These are phyloP conservation scores for Malassezia sp. DNA, from an alignment of 1,284 basidiomycete species.

Conservation along the genomic window DNA sequence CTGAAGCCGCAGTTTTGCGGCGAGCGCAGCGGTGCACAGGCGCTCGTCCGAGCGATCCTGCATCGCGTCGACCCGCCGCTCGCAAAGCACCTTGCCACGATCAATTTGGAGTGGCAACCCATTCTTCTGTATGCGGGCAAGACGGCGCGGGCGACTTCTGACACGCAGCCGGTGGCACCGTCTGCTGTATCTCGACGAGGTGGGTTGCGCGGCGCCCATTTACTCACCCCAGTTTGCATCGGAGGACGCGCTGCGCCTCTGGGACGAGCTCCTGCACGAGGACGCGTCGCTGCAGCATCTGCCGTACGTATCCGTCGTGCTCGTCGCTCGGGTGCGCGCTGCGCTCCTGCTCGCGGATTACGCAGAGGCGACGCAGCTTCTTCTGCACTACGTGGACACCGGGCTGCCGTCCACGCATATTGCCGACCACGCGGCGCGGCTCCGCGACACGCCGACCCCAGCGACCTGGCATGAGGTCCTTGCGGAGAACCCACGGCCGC, in stretches of 20 bases:
- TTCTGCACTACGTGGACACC: conserved; percentile 22
- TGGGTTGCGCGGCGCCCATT: not conserved
- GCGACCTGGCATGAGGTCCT: no score
- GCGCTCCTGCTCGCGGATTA: conserved; percentile 31
- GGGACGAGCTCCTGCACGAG: conserved; percentile 36
- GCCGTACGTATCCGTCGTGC: conserved; percentile 36
- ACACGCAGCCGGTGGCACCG: conserved; percentile 12
- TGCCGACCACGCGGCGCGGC: not conserved
- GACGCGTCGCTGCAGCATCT: conserved; percentile 27
- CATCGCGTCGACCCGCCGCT: conserved; percentile 8
- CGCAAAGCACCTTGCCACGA: not conserved
- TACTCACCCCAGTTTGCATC: conserved; percentile 19
- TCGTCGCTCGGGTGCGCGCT: conserved; percentile 37
- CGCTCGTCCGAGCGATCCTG: conserved; percentile 12
- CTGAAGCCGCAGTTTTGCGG: not conserved
- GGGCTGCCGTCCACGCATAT: not conserved
- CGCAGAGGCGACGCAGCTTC: conserved; percentile 22
- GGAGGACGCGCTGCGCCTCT: conserved; percentile 27
- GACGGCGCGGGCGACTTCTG: no score
- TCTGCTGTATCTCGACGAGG: conserved; percentile 9
- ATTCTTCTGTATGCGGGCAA: conserved; percentile 6
- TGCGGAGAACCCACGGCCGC: no score
- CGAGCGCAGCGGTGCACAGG: conserved; percentile 3
- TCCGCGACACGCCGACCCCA: not conserved
- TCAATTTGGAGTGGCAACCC: conserved; percentile 12